Conservation (phyloP, 2,329 filamentous ascomycete species). For the Cadophora luteo-olivacea region DNA sequence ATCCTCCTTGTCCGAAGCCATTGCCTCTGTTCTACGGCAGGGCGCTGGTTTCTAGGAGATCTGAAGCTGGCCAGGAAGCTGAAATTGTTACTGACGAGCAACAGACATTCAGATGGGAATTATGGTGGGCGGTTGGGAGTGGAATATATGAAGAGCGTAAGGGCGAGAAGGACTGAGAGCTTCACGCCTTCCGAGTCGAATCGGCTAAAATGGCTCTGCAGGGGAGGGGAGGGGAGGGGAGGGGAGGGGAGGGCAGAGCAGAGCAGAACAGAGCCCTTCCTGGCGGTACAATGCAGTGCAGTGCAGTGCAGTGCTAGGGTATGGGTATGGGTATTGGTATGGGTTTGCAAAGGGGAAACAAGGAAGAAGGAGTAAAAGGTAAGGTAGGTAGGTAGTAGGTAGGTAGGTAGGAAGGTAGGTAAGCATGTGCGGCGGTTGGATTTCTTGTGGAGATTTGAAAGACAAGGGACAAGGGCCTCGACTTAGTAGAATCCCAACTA, state of each 20-base stretch:
- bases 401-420: constrained; percentile 3
- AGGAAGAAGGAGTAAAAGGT: background rate
- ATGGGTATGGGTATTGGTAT: too few relatives aligned
- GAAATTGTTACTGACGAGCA: constrained; percentile 1
- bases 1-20: constrained; percentile 56
- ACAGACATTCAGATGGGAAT: background rate
- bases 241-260: background rate
- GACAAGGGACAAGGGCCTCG: too few relatives aligned
- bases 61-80: background rate
- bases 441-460: too few relatives aligned
- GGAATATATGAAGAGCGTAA: background rate
- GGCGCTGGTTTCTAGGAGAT: background rate
- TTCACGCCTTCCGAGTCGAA: background rate
- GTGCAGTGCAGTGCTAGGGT: background rate
- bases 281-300: too few relatives aligned
- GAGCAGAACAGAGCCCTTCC: background rate
- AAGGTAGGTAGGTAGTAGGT: background rate
- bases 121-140: constrained; percentile 4
- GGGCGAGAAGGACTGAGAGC: background rate
- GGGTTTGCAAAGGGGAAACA: background rate
- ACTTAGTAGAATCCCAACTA: too few relatives aligned
- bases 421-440: too few relatives aligned
- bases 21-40: constrained; percentile 36
- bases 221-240: background rate
- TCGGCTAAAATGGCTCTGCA: constrained; percentile 6